A percentile compares a stretch with the other conserved stretches of the same genome.
Evolutionary conservation across 2,329 filamentous ascomycete species (phyloP).

Genomic region (Colletotrichum sp.): DNA sequence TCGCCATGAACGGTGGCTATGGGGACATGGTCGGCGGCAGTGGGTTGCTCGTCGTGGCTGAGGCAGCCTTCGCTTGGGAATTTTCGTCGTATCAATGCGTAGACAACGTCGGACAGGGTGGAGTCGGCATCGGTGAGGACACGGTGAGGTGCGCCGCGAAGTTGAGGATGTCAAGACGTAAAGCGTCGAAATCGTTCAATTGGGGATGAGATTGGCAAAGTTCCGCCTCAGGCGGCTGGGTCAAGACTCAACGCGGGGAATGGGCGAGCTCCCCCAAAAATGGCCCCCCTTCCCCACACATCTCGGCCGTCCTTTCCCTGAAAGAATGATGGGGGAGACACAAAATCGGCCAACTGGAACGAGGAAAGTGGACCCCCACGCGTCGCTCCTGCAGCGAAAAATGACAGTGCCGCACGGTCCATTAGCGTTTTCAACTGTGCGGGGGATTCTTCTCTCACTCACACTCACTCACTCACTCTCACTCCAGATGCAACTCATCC

Average conservation of each 20-base stretch:
- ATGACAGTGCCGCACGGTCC: neutral
- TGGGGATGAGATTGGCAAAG: neutral
- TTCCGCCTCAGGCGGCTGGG: constrained; percentile 1
- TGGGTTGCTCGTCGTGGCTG: neutral
- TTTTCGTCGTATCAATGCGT: neutral
- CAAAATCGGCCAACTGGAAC: neutral
- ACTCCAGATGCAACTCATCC: neutral
- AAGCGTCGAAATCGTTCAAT: neutral
- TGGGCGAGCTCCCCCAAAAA: constrained; percentile 1
- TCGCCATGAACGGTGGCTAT: constrained; percentile 5
- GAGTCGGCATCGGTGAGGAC: neutral
- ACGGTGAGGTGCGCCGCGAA: neutral
- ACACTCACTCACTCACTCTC: neutral
- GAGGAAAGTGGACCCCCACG: neutral
- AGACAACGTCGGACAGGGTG: neutral
- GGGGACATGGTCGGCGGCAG: neutral
- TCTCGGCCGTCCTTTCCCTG: neutral
- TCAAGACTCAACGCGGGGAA: neutral
- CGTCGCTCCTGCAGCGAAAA: neutral
- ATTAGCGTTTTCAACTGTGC: neutral
- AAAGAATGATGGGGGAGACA: neutral
- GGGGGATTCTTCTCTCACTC: neutral
- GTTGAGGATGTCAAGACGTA: neutral
- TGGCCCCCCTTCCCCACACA: constrained; percentile 1
- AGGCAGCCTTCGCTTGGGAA: neutral